Evolutionary conservation across 2,329 filamentous ascomycete genomes (phyloP).

Genomic region (Beauveria sp.): DNA sequence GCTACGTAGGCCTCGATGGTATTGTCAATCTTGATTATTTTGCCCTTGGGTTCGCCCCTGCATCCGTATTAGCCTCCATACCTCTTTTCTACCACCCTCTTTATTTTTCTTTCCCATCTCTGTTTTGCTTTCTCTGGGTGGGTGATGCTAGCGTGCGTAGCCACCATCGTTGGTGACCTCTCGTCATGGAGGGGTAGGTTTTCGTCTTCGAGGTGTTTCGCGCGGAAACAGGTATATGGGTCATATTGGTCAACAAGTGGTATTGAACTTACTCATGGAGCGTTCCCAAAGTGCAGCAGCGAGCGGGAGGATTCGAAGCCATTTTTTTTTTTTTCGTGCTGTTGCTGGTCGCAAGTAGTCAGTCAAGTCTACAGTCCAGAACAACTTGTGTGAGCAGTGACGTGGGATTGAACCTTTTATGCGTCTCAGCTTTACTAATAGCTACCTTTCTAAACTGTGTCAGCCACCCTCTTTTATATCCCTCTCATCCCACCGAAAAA

Average conservation of each 20-base stretch:
- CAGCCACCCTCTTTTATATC: not conserved
- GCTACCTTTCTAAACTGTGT: not conserved
- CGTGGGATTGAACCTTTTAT: not conserved
- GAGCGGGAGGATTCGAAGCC: slow-evolving; percentile 45
- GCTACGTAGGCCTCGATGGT: slow-evolving; percentile 17
- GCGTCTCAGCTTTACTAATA: not conserved
- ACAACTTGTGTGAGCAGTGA: not conserved
- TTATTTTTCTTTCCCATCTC: not conserved
- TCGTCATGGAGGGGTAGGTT: not conserved
- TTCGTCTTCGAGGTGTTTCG: not conserved
- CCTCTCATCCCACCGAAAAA: not conserved
- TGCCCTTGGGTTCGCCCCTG: slow-evolving; percentile 42
- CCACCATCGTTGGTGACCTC: not conserved
- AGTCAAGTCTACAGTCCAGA: not conserved
- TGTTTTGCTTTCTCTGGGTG: not conserved
- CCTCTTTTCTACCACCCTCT: not conserved
- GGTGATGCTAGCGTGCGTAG: not conserved
- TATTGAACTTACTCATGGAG: slow-evolving; percentile 42
- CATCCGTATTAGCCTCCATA: not conserved
- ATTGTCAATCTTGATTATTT: slow-evolving; percentile 34
- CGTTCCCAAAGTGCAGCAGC: slow-evolving; percentile 46
- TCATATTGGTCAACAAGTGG: not conserved
- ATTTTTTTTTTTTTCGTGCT: slow-evolving; percentile 24
- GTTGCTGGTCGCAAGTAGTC: not conserved
- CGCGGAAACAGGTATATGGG: not conserved